A percentile compares a stretch with the other conserved stretches of the same genome.
Evolutionary conservation across 2,329 filamentous ascomycete genomes (phyloP).

Genomic region (Sarocladiaceae sp.): DNA sequence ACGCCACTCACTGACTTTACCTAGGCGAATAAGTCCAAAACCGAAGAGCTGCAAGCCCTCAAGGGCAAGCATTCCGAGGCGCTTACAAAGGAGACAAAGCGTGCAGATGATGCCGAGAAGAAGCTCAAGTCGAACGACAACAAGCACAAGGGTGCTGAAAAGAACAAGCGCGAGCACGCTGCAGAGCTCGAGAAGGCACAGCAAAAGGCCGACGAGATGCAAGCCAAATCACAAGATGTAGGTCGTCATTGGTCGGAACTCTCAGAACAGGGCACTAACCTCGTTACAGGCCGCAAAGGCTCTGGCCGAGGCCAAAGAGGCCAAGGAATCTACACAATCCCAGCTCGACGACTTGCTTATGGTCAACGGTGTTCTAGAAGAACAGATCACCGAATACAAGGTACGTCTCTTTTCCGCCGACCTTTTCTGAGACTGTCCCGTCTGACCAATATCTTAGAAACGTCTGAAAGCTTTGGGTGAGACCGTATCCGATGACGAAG

Average conservation of each 20-base stretch:
- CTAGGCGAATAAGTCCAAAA: conserved; percentile 53
- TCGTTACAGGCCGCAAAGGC: conserved; percentile 23
- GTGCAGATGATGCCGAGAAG: conserved; percentile 29
- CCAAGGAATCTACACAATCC: conserved; percentile 57
- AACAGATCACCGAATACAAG: conserved; percentile 70
- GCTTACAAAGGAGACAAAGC: conserved; percentile 32
- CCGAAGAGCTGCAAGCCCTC: conserved; percentile 52
- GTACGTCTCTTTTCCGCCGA: too few species aligned
- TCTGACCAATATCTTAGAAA: conserved; percentile 29
- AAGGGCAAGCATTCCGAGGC: conserved; percentile 30
- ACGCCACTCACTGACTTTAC: neutral
- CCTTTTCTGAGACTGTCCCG: too few species aligned
- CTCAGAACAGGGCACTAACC: neutral
- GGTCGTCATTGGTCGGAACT: conserved; percentile 3
- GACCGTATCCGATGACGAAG: conserved; percentile 69
- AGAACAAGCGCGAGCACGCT: conserved; percentile 19
- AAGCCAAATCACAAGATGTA: conserved; percentile 21
- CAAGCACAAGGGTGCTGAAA: conserved; percentile 20
- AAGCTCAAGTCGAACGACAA: conserved; percentile 22
- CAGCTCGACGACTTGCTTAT: conserved; percentile 78
- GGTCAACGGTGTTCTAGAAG: conserved; percentile 74
- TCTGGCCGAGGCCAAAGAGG: conserved; percentile 45
- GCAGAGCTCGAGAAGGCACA: conserved; percentile 19
- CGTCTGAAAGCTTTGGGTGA: conserved; percentile 62
- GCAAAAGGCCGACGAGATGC: conserved; percentile 15